Percentiles rank a stretch among this genome's conserved stretches.
phyloP scores from a whole-genome alignment of 2,329 filamentous ascomycete species.

The Tolypocladium pustulatum region DNA sequence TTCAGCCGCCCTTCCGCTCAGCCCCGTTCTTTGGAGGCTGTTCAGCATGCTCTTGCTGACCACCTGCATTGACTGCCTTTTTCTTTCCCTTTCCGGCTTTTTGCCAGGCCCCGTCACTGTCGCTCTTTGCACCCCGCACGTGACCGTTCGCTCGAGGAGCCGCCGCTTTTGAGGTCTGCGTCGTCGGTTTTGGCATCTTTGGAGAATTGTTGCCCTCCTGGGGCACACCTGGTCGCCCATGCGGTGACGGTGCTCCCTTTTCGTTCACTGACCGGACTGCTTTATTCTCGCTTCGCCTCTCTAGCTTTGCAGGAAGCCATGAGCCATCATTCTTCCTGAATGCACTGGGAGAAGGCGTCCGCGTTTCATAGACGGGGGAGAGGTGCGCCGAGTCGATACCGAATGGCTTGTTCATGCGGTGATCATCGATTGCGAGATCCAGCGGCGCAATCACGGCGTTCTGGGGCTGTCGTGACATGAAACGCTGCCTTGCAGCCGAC shows the following conservation, averaged over 20 bases:
- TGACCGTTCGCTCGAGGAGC: constrained; percentile 41
- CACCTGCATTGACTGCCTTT: constrained; percentile 28
- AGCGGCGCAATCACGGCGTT: constrained; percentile 43
- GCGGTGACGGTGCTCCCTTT: background rate
- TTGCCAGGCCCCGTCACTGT: constrained; percentile 47
- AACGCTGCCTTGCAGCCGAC: constrained; percentile 23
- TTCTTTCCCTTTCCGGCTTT: constrained; percentile 43
- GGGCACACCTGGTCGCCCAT: background rate
- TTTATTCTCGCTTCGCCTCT: background rate
- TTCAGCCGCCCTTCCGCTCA: constrained; percentile 53
- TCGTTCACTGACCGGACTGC: background rate
- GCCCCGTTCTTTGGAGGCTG: constrained; percentile 46
- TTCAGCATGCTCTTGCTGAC: constrained; percentile 32
- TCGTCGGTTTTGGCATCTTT: constrained; percentile 11
- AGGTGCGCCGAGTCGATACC: constrained; percentile 39
- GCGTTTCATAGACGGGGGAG: constrained; percentile 64
- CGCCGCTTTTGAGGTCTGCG: constrained; percentile 23
- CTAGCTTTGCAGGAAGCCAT: constrained; percentile 15
- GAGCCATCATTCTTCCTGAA: constrained; percentile 40
- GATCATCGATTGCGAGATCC: constrained; percentile 41
- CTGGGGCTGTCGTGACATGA: constrained; percentile 30
- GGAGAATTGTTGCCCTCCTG: constrained; percentile 14
- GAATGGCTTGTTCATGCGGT: constrained; percentile 23
- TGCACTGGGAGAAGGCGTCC: constrained; percentile 59
- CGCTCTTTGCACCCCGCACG: constrained; percentile 41